Evolutionary conservation across 495 filamentous ascomycete species (phyloP).

Genomic region (Choiromyces venosus): DNA sequence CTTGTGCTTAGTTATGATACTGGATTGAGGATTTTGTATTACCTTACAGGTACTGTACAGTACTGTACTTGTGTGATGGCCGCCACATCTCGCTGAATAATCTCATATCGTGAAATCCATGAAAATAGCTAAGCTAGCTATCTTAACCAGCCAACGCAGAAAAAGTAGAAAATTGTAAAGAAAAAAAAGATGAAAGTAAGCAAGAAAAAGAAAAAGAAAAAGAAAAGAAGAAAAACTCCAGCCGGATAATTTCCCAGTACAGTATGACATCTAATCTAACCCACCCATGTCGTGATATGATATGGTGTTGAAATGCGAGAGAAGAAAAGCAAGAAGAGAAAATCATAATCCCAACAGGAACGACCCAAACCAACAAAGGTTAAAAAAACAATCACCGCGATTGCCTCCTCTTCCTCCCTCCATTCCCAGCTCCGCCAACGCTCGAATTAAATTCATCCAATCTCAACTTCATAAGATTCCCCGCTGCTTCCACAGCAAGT

Average conservation of each 20-base stretch:
- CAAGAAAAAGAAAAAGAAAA: not conserved
- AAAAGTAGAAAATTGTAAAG: not conserved
- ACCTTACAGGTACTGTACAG: not conserved
- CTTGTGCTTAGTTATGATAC: not conserved
- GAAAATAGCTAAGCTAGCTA: not conserved
- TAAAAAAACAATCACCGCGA: not conserved
- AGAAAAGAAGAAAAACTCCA: not conserved
- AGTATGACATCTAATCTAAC: not conserved
- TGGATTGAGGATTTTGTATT: not conserved
- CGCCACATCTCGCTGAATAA: not conserved
- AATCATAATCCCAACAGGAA: not conserved
- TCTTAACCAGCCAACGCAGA: too few species aligned
- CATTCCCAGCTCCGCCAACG: not conserved
- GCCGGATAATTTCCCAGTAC: not conserved
- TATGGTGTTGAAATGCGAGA: not conserved
- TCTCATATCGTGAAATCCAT: not conserved
- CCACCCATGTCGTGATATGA: not conserved
- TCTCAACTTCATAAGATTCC: constrained; percentile 25
- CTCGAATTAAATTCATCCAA: not conserved
- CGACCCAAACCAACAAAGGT: not conserved
- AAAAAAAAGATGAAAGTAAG: not conserved
- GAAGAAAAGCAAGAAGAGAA: not conserved
- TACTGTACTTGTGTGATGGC: not conserved
- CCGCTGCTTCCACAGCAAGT: constrained; percentile 26
- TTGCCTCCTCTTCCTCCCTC: not conserved